These are phyloP conservation scores for Nitzschia palea DNA, from an alignment of 108 stramenopile genomes.

Conservation along the genomic window DNA sequence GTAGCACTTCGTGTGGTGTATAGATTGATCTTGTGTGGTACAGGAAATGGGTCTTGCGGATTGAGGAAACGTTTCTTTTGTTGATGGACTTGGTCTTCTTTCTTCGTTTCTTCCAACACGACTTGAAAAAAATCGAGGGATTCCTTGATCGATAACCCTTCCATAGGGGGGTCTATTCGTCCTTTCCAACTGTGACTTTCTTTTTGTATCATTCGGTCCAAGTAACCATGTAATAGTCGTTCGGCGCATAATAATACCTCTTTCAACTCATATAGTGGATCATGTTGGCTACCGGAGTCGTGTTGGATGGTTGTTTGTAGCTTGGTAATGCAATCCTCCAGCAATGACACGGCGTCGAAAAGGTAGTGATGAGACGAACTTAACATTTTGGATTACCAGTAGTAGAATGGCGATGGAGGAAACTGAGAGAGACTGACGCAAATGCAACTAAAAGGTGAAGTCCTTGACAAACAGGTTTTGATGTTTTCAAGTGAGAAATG, in stretches of 20 bases:
- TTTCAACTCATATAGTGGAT: conserved; percentile 30
- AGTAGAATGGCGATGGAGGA: too few species aligned
- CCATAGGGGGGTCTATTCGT: conserved; percentile 30
- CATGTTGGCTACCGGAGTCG: conserved; percentile 22
- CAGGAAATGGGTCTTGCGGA: conserved; percentile 17
- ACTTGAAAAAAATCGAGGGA: conserved; percentile 13
- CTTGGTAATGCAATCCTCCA: conserved; percentile 40
- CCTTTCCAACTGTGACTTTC: too few species aligned
- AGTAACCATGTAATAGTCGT: conserved; percentile 43
- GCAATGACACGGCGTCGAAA: conserved; percentile 49
- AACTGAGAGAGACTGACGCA: too few species aligned
- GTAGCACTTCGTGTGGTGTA: conserved; percentile 28
- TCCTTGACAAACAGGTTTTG: too few species aligned
- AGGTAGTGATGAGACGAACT: conserved; percentile 44
- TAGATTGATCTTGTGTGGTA: not conserved
- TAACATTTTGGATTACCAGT: not conserved
- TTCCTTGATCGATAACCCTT: conserved; percentile 27
- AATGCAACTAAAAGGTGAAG: too few species aligned
- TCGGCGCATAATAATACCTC: conserved; percentile 43
- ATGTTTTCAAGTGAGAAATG: too few species aligned
- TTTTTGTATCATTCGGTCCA: conserved; percentile 42
- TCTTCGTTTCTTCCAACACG: conserved; percentile 12
- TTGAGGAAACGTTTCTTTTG: conserved; percentile 16
- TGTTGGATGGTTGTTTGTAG: conserved; percentile 24
- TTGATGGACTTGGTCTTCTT: not conserved